A percentile compares a stretch with the other conserved stretches of the same genome.
phyloP scores from a whole-genome alignment of 2,329 filamentous ascomycete genomes.

The Coniochaeta hoffmannii region DNA sequence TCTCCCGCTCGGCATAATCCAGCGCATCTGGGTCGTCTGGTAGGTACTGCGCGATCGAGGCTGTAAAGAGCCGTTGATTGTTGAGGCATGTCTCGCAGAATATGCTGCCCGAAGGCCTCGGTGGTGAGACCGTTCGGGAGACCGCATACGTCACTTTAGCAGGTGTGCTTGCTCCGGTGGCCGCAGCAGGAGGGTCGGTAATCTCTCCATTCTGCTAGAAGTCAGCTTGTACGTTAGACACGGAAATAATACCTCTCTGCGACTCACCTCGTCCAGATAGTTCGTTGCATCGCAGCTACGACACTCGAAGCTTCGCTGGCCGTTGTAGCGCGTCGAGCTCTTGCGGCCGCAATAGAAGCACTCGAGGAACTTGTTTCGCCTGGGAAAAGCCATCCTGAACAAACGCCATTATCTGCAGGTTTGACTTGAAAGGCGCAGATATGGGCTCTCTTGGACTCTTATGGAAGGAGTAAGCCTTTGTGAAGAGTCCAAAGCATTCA shows the following conservation, averaged over 20 bases:
- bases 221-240: neutral
- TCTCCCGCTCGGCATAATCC: conserved; percentile 61
- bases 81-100: conserved; percentile 76
- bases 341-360: conserved; percentile 82
- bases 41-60: conserved; percentile 73
- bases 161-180: conserved; percentile 38
- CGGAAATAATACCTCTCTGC: neutral
- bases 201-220: conserved; percentile 74
- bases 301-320: conserved; percentile 62
- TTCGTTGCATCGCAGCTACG: conserved; percentile 78
- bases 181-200: conserved; percentile 69
- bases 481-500: too few species aligned
- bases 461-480: neutral
- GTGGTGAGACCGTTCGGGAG: conserved; percentile 27
- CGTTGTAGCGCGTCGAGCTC: conserved; percentile 52
- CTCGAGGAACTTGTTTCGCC: conserved; percentile 38
- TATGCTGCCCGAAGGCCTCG: conserved; percentile 22
- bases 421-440: neutral
- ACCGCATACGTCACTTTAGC: conserved; percentile 38
- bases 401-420: neutral
- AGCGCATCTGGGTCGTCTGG: conserved; percentile 57
- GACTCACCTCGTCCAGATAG: conserved; percentile 72
- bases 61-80: conserved; percentile 78
- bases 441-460: neutral
- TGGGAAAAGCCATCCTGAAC: conserved; percentile 33